Evolutionary conservation across 495 filamentous ascomycete species (phyloP).

Genomic region (Ascobolus immersus): DNA sequence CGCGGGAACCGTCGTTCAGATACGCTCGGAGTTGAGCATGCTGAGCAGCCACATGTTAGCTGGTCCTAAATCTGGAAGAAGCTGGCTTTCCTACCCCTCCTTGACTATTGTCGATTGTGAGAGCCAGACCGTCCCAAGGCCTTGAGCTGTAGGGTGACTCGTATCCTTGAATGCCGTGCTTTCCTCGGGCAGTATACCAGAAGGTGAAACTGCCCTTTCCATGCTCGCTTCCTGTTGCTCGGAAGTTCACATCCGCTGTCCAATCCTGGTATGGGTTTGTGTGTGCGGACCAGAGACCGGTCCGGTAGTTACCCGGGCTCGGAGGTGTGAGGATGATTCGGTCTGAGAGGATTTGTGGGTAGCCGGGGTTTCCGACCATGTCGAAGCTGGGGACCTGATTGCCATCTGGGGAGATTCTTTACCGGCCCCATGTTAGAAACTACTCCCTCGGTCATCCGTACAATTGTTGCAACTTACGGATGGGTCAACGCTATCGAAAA

Average conservation of each 20-base stretch:
- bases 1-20: slow-evolving; percentile 67
- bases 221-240: slow-evolving; percentile 61
- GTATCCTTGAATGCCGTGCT: slow-evolving; percentile 3
- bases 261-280: slow-evolving; percentile 39
- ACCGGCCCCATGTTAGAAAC: slow-evolving; percentile 14
- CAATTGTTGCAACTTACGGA: slow-evolving; percentile 7
- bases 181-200: slow-evolving; percentile 45
- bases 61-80: background rate
- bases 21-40: slow-evolving; percentile 69
- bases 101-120: slow-evolving; percentile 71
- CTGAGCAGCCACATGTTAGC: slow-evolving; percentile 15
- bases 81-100: slow-evolving; percentile 21
- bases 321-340: slow-evolving; percentile 79
- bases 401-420: slow-evolving; percentile 30
- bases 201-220: slow-evolving; percentile 75
- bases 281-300: slow-evolving; percentile 53
- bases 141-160: slow-evolving; percentile 14
- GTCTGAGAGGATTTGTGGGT: slow-evolving; percentile 59
- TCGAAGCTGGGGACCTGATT: slow-evolving; percentile 37
- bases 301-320: slow-evolving; percentile 61
- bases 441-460: background rate
- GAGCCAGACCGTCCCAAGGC: slow-evolving; percentile 44
- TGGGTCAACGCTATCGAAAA: slow-evolving; percentile 13
- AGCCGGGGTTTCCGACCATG: slow-evolving; percentile 44
- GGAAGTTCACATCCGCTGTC: slow-evolving; percentile 63